Percentiles rank a stretch among this genome's conserved stretches.
phyloP scores from a whole-genome alignment of 768 basidiomycete genomes.

The Termitomyces sp. region DNA sequence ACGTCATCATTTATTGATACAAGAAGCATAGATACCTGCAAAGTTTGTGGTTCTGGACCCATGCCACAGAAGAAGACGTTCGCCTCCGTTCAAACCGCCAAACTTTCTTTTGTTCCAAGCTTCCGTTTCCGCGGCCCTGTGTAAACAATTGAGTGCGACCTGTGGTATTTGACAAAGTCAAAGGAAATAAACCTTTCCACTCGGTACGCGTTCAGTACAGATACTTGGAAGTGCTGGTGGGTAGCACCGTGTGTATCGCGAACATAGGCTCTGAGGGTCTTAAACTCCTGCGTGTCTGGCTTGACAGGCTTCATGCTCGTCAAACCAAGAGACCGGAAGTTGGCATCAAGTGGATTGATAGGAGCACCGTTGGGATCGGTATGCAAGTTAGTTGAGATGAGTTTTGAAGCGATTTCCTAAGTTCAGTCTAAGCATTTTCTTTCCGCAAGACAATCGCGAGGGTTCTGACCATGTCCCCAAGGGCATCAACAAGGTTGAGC shows the following conservation, averaged over 20 bases:
- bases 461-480: conserved; percentile 52
- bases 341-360: conserved; percentile 50
- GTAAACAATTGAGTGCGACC: neutral
- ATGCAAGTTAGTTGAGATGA: conserved; percentile 34
- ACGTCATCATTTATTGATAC: neutral
- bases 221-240: conserved; percentile 38
- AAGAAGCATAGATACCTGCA: conserved; percentile 30
- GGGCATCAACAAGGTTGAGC: conserved; percentile 57
- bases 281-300: conserved; percentile 37
- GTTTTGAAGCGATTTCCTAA: conserved; percentile 53
- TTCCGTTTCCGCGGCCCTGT: conserved; percentile 21
- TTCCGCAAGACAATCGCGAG: neutral
- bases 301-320: conserved; percentile 44
- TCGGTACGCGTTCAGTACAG: conserved; percentile 42
- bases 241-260: conserved; percentile 53
- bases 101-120: conserved; percentile 43
- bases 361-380: conserved; percentile 39
- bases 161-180: neutral
- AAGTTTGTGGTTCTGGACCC: conserved; percentile 61
- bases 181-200: conserved; percentile 39
- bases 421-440: neutral
- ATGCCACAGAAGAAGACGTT: conserved; percentile 57
- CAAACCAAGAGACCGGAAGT: conserved; percentile 47
- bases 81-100: conserved; percentile 36
- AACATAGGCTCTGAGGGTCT: conserved; percentile 39